These are phyloP conservation scores for Skeletonema costatum DNA, from an alignment of 108 stramenopile species.

Conservation along the genomic window DNA sequence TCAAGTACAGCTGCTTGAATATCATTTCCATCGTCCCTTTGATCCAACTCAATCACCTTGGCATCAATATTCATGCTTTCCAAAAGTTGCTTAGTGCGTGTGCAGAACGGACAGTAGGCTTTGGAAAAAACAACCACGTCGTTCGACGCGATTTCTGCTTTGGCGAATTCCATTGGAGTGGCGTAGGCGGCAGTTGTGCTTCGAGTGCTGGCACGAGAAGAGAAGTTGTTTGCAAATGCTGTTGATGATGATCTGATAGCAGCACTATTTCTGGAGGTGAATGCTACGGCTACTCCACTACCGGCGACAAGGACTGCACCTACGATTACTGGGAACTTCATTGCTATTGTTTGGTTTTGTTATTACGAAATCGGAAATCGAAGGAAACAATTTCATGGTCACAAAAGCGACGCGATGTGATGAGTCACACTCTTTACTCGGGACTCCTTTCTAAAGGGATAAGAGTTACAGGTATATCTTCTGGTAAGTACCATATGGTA, in stretches of 20 bases:
- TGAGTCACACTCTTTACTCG: neutral
- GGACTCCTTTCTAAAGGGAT: neutral
- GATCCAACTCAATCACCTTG: constrained; percentile 64
- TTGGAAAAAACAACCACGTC: constrained; percentile 73
- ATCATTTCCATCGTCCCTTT: constrained; percentile 63
- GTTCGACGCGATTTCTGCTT: constrained; percentile 75
- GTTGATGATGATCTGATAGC: constrained; percentile 2
- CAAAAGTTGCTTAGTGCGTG: constrained; percentile 68
- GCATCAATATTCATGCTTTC: constrained; percentile 42
- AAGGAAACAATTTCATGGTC: neutral
- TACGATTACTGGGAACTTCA: constrained; percentile 19
- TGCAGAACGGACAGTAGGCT: constrained; percentile 77
- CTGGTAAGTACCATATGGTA: no score
- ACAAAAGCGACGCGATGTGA: neutral
- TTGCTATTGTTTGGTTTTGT: neutral
- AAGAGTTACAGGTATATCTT: no score
- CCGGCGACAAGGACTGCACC: neutral
- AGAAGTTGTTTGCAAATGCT: constrained; percentile 1
- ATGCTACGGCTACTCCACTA: constrained; percentile 21
- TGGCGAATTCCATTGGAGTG: constrained; percentile 58
- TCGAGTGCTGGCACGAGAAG: constrained; percentile 6
- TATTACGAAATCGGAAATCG: no score
- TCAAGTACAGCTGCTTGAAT: constrained; percentile 52
- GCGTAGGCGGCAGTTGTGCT: constrained; percentile 15
- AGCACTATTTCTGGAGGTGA: neutral